Evolutionary conservation across 2,329 filamentous ascomycete genomes (phyloP).

Genomic region (Microsporum audouinii): DNA sequence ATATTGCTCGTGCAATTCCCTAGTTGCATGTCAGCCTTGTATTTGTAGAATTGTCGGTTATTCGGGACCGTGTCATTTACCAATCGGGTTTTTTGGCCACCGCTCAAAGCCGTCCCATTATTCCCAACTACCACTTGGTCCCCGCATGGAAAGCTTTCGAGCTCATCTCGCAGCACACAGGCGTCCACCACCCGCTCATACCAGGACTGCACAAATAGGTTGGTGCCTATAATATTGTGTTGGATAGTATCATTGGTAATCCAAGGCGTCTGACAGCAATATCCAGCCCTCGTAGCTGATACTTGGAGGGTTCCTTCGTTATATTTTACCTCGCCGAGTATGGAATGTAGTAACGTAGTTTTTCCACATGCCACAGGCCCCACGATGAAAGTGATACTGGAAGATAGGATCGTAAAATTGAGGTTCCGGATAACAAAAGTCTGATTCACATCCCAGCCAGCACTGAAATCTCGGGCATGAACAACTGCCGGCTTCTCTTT

Average conservation of each 20-base stretch:
- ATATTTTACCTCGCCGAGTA: slow-evolving; percentile 4
- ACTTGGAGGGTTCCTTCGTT: neutral
- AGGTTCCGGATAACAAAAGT: neutral
- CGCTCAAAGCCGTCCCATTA: slow-evolving; percentile 7
- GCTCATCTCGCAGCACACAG: slow-evolving; percentile 16
- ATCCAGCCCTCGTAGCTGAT: neutral
- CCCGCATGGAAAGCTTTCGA: slow-evolving; percentile 15
- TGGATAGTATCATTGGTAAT: neutral
- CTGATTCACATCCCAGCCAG: neutral
- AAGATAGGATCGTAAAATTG: neutral
- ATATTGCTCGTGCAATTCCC: slow-evolving; percentile 38
- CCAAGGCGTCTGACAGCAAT: slow-evolving; percentile 5
- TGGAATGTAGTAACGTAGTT: neutral
- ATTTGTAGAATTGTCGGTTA: neutral
- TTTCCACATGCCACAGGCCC: slow-evolving; percentile 3
- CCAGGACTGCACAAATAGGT: slow-evolving; percentile 8
- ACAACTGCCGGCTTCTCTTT: neutral
- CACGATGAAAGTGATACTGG: neutral
- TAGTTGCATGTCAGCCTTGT: neutral
- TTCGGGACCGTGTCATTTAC: neutral
- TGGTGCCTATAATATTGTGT: neutral
- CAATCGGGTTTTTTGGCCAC: neutral
- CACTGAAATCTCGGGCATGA: neutral
- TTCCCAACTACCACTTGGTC: slow-evolving; percentile 18
- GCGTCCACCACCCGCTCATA: slow-evolving; percentile 19